phyloP scores from a whole-genome alignment of 2,329 filamentous ascomycete species.

The Alternaria dauci region DNA sequence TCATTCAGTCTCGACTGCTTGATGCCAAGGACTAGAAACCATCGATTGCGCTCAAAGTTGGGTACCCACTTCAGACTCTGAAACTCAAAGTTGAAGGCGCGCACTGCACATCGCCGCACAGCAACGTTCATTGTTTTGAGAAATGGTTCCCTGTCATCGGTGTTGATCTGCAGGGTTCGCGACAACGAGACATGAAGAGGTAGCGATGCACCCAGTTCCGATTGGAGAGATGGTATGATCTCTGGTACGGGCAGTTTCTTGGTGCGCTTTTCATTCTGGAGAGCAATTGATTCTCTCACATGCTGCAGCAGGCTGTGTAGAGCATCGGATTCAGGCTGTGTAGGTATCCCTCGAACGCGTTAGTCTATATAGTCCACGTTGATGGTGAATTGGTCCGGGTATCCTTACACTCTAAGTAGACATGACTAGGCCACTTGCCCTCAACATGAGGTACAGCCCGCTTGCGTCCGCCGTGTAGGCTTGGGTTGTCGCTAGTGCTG shows the following conservation, averaged over 20 bases:
- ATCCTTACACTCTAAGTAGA: constrained; percentile 91
- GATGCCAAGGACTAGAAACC: constrained; percentile 82
- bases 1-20: constrained; percentile 45
- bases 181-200: constrained; percentile 94
- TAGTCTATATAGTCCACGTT: constrained; percentile 34
- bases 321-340: constrained; percentile 41
- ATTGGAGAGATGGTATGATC: constrained; percentile 75
- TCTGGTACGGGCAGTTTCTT: constrained; percentile 42
- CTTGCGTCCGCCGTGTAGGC: constrained; percentile 83
- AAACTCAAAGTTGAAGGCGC: constrained; percentile 61
- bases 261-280: constrained; percentile 28
- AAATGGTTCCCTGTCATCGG: constrained; percentile 75
- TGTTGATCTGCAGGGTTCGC: constrained; percentile 76
- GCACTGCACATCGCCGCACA: constrained; percentile 53
- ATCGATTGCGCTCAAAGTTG: constrained; percentile 73
- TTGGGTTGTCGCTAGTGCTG: constrained; percentile 81
- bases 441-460: constrained; percentile 82
- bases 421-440: constrained; percentile 91
- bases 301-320: constrained; percentile 42
- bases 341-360: constrained; percentile 51
- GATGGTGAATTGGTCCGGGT: constrained; percentile 3
- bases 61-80: constrained; percentile 68
- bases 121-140: constrained; percentile 62
- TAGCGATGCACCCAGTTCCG: constrained; percentile 77
- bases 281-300: constrained; percentile 31